Conservation (phyloP, 352 stramenopile species). For the Phytophthora multivora region DNA sequence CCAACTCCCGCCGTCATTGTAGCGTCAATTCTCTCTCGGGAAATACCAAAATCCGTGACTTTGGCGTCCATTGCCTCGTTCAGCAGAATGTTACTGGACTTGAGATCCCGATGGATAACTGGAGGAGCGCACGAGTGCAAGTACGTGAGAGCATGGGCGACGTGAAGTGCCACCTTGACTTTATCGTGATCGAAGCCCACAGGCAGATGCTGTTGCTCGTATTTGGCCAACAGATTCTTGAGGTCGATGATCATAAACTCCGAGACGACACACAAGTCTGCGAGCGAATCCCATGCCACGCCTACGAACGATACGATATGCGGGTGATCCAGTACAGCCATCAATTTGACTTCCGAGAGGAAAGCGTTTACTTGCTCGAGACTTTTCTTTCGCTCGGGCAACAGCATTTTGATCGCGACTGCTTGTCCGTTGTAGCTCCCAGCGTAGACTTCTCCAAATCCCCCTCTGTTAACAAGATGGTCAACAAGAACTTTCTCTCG, state of each 20-base stretch:
- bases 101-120: constrained; percentile 23
- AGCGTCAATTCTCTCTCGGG: constrained; percentile 22
- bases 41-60: constrained; percentile 34
- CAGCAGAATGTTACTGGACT: constrained; percentile 31
- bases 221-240: constrained; percentile 28
- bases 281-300: constrained; percentile 43
- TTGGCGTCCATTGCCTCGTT: constrained; percentile 25
- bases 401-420: constrained; percentile 34
- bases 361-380: constrained; percentile 33
- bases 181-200: constrained; percentile 31
- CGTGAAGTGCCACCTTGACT: constrained; percentile 23
- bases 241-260: constrained; percentile 50
- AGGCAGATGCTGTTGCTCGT: constrained; percentile 18
- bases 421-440: constrained; percentile 26
- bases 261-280: constrained; percentile 35
- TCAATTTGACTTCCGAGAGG: constrained; percentile 31
- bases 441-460: constrained; percentile 29
- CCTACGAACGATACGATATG: constrained; percentile 9
- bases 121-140: constrained; percentile 34
- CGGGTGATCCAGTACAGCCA: constrained; percentile 22
- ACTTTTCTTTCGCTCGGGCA: constrained; percentile 28
- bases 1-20: constrained; percentile 35
- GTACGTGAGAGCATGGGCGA: constrained; percentile 36
- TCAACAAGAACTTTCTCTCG: constrained; percentile 21
- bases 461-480: constrained; percentile 25